Base-by-base conservation (phyloP, 2,329 filamentous ascomycete genomes). In the Sporothrix mexicana region DNA sequence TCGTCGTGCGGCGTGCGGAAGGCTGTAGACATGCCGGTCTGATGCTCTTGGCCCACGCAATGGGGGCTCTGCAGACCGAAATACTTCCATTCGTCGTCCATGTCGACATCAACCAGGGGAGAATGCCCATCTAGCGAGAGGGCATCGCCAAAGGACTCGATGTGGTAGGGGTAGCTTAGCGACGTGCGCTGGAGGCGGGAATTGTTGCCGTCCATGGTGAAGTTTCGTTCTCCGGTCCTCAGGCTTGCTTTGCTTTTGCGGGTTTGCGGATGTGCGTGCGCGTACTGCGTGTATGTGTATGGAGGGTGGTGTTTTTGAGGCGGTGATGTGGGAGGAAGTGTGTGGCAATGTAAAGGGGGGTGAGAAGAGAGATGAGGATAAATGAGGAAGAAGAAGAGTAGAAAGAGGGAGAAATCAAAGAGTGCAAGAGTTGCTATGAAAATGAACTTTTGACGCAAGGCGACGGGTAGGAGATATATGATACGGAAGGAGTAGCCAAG, bases 1-100 rank as follows among this genome's bases (percentile, higher is more conserved):
- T 76, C 76, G 55, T 76, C 75, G 67, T 76, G 74, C 3, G 76
- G 70, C 30, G 67, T 72, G 72, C 70, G 74, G n/a, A 76, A 70
- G 69, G 73, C 66, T 57, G 64, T 69, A 15, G 47, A 47, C 25
- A 68, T 49, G 30, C 70, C 30, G 15, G 70, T 61, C 30, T 49
- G 13, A 41, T 69, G 71, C 57, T 75, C 73, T 1, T 70, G 70
- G 69, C 55, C 49, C 43, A 76, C 23, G 68, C 73, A 74, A 53
- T 75, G 74, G 8, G 73, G 72, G 36, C 68, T 75, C 70, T 75
- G 75, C 13, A 73, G n/a, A 15, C 62, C 73, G 45, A 76, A 72
- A 36, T 70, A 23, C 59, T 74, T 74, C 75, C 75, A 76, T 10
- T 57, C 62, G 9, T 72, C 68, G 51, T 74, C 74, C 51, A 75